Percentiles rank a stretch among this genome's conserved stretches.
phyloP scores from a whole-genome alignment of 2,329 filamentous ascomycete genomes.

The Penicillium sp. region DNA sequence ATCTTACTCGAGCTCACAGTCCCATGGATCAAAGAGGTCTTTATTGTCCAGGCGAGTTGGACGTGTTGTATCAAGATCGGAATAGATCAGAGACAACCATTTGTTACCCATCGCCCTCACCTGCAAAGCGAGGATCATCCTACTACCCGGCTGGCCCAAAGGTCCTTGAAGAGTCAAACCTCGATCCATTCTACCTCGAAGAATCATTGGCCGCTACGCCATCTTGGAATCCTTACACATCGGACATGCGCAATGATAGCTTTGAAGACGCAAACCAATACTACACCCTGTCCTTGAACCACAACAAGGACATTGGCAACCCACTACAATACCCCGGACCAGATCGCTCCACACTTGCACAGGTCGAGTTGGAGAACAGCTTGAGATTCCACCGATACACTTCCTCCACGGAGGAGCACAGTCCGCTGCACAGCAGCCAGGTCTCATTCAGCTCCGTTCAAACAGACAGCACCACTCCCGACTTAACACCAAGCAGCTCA shows the following conservation, averaged over 20 bases:
- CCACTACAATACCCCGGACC: constrained; percentile 18
- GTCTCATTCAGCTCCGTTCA: constrained; percentile 37
- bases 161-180: constrained; percentile 36
- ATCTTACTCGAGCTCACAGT: constrained; percentile 28
- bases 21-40: constrained; percentile 40
- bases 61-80: constrained; percentile 32
- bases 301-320: constrained; percentile 17
- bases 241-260: constrained; percentile 34
- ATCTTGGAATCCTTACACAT: constrained; percentile 27
- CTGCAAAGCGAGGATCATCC: constrained; percentile 32
- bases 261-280: constrained; percentile 34
- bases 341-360: constrained; percentile 34
- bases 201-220: constrained; percentile 32
- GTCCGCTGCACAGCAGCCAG: constrained; percentile 32
- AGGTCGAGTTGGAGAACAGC: constrained; percentile 34
- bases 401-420: constrained; percentile 23
- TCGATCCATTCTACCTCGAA: constrained; percentile 44
- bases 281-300: constrained; percentile 33
- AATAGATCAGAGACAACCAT: constrained; percentile 36
- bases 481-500: constrained; percentile 42
- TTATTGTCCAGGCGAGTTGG: constrained; percentile 36
- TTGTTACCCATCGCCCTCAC: constrained; percentile 29
- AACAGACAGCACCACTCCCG: constrained; percentile 34
- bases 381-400: constrained; percentile 31
- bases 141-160: constrained; percentile 32